Percentiles rank a stretch among this genome's conserved stretches.
Conservation (phyloP, 2,329 filamentous ascomycete genomes). For the Monilinia laxa region DNA sequence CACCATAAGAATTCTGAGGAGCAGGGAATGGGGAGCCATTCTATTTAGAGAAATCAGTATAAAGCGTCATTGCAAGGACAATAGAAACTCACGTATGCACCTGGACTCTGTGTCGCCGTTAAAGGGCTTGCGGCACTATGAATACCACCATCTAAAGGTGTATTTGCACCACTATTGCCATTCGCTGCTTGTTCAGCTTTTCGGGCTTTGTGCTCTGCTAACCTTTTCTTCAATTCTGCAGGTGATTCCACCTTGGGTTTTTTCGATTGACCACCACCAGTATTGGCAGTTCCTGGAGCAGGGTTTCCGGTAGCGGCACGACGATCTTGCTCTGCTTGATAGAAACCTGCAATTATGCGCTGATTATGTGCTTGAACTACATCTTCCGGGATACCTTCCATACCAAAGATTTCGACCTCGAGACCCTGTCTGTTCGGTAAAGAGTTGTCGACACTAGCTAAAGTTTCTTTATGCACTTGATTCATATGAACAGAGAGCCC, state of each 20-base stretch:
- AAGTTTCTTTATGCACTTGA: constrained; percentile 94
- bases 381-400: constrained; percentile 93
- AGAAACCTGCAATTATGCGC: constrained; percentile 80
- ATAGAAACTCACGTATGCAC: constrained; percentile 56
- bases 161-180: constrained; percentile 56
- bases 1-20: constrained; percentile 35
- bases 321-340: constrained; percentile 80
- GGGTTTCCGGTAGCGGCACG: constrained; percentile 82
- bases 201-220: constrained; percentile 74
- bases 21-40: constrained; percentile 39
- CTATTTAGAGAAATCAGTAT: constrained; percentile 31
- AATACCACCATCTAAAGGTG: constrained; percentile 44
- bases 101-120: constrained; percentile 50
- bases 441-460: constrained; percentile 87
- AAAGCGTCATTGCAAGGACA: background rate
- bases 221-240: constrained; percentile 75
- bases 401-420: constrained; percentile 95
- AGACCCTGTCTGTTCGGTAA: constrained; percentile 80
- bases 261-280: constrained; percentile 63
- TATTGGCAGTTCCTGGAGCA: constrained; percentile 57
- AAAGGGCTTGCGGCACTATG: constrained; percentile 47
- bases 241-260: constrained; percentile 72
- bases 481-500: constrained; percentile 96
- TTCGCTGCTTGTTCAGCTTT: constrained; percentile 60
- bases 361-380: constrained; percentile 80